A percentile compares a stretch with the other conserved stretches of the same genome.
Conservation (phyloP, 306 rosid genomes). For the Trifolium subterraneum region DNA sequence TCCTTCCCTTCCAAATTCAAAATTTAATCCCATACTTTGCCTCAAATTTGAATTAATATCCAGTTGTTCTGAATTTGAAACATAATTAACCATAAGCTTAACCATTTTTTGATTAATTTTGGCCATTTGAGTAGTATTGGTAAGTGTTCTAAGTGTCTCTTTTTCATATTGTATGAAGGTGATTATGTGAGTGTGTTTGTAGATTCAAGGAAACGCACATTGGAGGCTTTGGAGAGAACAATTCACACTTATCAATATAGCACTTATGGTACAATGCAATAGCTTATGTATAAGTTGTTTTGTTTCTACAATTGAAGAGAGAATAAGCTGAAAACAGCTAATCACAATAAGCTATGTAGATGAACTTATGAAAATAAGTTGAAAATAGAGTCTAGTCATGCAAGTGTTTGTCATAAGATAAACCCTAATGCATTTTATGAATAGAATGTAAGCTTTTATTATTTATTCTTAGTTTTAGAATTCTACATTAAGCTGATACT, state of each 20-base stretch:
- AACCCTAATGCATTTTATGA: neutral
- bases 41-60: too few species aligned
- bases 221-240: constrained; percentile 85
- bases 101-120: too few species aligned
- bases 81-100: too few species aligned
- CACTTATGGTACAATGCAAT: neutral
- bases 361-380: neutral
- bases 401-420: neutral
- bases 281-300: neutral
- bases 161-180: too few species aligned
- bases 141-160: too few species aligned
- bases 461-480: constrained; percentile 15
- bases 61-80: too few species aligned
- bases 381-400: neutral
- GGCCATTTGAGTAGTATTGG: too few species aligned
- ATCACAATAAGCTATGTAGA: neutral
- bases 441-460: neutral
- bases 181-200: neutral
- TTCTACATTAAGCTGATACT: constrained; percentile 31
- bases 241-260: constrained; percentile 39
- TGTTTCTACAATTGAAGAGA: neutral
- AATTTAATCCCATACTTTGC: too few species aligned
- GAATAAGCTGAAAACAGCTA: neutral
- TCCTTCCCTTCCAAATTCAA: too few species aligned
- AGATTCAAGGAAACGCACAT: constrained; percentile 66